phyloP scores from a whole-genome alignment of 352 stramenopile genomes.

The Phytophthora citrophthora region DNA sequence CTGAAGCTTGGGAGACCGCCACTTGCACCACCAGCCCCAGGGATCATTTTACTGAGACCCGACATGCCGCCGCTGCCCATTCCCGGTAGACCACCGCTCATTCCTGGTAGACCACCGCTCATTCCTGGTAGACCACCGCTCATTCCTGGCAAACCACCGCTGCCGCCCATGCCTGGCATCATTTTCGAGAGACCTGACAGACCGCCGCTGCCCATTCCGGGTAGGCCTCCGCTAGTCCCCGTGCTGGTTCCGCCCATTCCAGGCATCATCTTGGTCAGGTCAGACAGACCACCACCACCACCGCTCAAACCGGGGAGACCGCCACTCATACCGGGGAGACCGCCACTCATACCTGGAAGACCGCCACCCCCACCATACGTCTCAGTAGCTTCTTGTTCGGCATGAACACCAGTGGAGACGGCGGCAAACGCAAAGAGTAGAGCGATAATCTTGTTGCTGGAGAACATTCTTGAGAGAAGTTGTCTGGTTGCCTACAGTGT shows the following conservation, averaged over 20 bases:
- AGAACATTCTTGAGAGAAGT: slow-evolving; percentile 3
- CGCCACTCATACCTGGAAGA: too few relatives aligned
- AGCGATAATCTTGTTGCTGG: slow-evolving; percentile 8
- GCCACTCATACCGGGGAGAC: neutral
- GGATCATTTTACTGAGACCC: slow-evolving; percentile 1
- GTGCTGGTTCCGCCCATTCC: neutral
- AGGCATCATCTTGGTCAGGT: slow-evolving; percentile 1
- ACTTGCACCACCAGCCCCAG: neutral
- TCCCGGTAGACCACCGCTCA: slow-evolving; percentile 1
- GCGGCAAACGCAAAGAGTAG: neutral
- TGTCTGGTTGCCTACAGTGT: neutral
- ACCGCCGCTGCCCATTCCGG: neutral
- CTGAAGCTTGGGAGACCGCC: slow-evolving; percentile 1
- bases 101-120: neutral
- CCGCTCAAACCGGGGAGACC: neutral
- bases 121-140: neutral
- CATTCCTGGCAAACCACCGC: neutral
- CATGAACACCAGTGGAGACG: neutral
- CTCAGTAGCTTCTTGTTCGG: neutral
- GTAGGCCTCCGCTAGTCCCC: neutral
- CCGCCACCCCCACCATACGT: neutral
- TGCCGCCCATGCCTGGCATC: slow-evolving; percentile 2
- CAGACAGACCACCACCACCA: neutral
- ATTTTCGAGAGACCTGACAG: neutral
- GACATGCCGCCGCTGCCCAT: slow-evolving; percentile 1